These are phyloP conservation scores for Schizosaccharomyces cryophilus DNA, from an alignment of 805 yeast genomes.

Conservation along the genomic window DNA sequence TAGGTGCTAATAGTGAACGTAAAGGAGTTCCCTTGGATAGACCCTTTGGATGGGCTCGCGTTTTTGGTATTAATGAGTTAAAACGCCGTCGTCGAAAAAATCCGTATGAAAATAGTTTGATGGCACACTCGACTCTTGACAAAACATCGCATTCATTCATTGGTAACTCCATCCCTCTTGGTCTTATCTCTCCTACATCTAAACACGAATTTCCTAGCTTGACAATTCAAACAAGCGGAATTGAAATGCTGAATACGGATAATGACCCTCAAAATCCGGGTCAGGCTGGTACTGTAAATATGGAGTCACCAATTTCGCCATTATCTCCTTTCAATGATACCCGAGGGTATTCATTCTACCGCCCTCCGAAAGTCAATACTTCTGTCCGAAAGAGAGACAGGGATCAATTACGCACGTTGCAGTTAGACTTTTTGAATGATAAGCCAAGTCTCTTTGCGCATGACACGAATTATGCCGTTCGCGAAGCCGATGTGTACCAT, in stretches of 20 bases:
- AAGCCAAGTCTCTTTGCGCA: background rate
- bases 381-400: background rate
- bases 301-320: background rate
- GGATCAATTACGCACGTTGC: background rate
- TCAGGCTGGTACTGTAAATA: background rate
- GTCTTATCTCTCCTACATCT: no score
- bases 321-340: background rate
- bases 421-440: background rate
- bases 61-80: constrained; percentile 1
- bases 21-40: background rate
- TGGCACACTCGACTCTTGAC: no score
- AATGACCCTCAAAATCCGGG: background rate
- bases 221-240: background rate
- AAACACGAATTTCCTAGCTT: no score
- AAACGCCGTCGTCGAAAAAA: background rate
- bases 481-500: constrained; percentile 1
- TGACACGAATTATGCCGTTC: background rate
- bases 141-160: no score
- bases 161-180: no score
- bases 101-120: background rate
- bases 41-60: constrained; percentile 1
- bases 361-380: background rate
- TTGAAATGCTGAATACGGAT: background rate
- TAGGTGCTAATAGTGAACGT: background rate
- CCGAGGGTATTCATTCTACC: background rate